Evolutionary conservation across 768 basidiomycete species (phyloP), one percentile per base, ranked within the genome.

Genomic region (Lepiota brunneoincarnata): DNA sequence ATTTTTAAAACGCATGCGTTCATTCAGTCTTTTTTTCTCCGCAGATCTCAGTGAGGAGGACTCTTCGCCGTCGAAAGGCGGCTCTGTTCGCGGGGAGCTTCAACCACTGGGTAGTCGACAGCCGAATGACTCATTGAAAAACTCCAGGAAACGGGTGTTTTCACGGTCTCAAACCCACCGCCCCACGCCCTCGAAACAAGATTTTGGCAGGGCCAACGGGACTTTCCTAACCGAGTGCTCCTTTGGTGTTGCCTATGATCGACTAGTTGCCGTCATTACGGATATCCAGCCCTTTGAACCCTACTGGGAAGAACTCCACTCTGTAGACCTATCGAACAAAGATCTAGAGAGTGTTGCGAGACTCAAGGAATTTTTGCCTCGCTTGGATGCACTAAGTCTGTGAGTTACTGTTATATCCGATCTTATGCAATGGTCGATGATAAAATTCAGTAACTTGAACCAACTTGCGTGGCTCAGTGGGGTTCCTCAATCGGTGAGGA

Each of bases 271-370:
- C 67, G 85, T 91, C 62, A 92, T 99, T 64, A 98, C 95, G 39
- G 94, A 98, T 63, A 84, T 94, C 11, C 88, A 94, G 64, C 93
- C 95, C 17, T 97, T 91, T 69, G 92, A 94, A 64, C 93, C 95
- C 20, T 79, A 91, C 65, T 99, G 97, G 97, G 95, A 98, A 62
- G 75, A 80, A 37, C 71, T 99, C 55, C 74, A 63, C 52, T 69
- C 73, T 21, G 85, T 99, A 60, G 87, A 98, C 65, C 73, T 99
- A 54, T 83, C 82, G 23, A 70, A 75, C 31, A 87, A 84, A 67
- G 82, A 80, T 46, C 69, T 91, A 46, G 91, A 93, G 60, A 93
- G 90, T 66, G 84, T 91, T 23, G 89, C 89, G 36, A 72, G 91
- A 58, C 66, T 80, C 46, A 94, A 96, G 63, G 95, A 98, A 73